These are phyloP conservation scores for Castanea sativa DNA, from an alignment of 306 rosid genomes.

Conservation along the genomic window DNA sequence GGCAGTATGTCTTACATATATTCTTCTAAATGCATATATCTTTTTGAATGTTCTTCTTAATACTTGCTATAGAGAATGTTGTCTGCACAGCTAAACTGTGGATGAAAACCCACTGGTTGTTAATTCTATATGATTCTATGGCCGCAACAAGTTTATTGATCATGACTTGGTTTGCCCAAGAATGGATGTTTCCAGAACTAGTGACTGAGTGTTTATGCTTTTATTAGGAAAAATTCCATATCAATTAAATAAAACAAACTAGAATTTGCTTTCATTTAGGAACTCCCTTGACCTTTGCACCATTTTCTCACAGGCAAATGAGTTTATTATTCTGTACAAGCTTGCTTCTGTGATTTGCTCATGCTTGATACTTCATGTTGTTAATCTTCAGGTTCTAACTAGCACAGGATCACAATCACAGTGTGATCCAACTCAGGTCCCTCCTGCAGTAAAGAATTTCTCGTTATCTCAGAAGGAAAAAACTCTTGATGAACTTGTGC, in stretches of 20 bases:
- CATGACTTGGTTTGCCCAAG: not conserved
- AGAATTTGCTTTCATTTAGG: not conserved
- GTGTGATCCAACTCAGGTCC: conserved; percentile 40
- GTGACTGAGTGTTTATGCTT: not conserved
- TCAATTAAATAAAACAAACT: not conserved
- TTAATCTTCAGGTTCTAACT: conserved; percentile 48
- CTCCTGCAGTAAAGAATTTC: conserved; percentile 60
- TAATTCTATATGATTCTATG: conserved; percentile 11
- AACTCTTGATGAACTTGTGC: conserved; percentile 64
- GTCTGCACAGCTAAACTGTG: conserved; percentile 2
- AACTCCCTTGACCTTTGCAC: not conserved
- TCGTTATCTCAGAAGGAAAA: conserved; percentile 62
- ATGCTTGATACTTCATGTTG: conserved; percentile 21
- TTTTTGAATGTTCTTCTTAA: not conserved
- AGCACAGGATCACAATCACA: conserved; percentile 47
- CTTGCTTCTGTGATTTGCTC: not conserved
- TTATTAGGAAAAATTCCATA: not conserved
- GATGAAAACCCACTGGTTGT: not conserved
- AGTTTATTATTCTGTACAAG: not conserved
- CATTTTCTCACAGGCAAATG: not conserved
- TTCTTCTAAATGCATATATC: not conserved
- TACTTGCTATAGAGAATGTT: not conserved
- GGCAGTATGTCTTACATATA: not conserved
- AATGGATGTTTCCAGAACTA: not conserved
- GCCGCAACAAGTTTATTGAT: not conserved